These are phyloP conservation scores for Picochlorum sp. DNA, from an alignment of 139 green algal genomes.

Conservation along the genomic window DNA sequence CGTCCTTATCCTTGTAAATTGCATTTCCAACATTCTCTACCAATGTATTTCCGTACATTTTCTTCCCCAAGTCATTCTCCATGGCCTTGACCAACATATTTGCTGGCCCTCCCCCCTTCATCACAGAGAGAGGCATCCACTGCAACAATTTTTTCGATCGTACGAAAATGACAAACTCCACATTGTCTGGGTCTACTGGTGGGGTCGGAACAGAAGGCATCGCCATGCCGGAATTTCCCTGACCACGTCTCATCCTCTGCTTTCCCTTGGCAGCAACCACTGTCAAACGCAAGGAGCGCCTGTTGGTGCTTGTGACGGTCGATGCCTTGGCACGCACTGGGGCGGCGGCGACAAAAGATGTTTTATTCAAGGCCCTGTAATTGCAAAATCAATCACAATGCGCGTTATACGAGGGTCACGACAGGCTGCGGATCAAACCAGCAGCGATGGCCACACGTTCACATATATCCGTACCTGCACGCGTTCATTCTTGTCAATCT, in stretches of 20 bases:
- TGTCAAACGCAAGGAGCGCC: no score
- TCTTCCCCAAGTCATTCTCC: conserved; percentile 39
- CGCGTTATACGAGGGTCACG: no score
- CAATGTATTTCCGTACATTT: conserved; percentile 44
- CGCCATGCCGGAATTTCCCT: conserved; percentile 12
- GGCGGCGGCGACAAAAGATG: no score
- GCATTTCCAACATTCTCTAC: conserved; percentile 45
- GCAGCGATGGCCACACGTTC: background rate
- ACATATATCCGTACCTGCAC: background rate
- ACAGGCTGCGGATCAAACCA: background rate
- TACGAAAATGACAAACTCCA: conserved; percentile 70
- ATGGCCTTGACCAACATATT: conserved; percentile 59
- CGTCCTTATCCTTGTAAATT: conserved; percentile 48
- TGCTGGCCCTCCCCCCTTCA: conserved; percentile 48
- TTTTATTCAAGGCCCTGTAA: no score
- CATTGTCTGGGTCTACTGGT: conserved; percentile 64
- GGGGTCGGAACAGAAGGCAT: conserved; percentile 33
- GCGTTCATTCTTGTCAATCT: background rate
- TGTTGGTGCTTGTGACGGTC: no score
- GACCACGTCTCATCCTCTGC: conserved; percentile 24
- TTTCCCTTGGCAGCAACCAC: conserved; percentile 27
- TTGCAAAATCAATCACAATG: no score
- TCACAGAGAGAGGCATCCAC: conserved; percentile 56
- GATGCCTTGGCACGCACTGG: background rate
- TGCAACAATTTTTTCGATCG: conserved; percentile 37